These are phyloP conservation scores for Rachicladosporium sp. DNA, from an alignment of 2,329 filamentous ascomycete genomes.

Conservation along the genomic window DNA sequence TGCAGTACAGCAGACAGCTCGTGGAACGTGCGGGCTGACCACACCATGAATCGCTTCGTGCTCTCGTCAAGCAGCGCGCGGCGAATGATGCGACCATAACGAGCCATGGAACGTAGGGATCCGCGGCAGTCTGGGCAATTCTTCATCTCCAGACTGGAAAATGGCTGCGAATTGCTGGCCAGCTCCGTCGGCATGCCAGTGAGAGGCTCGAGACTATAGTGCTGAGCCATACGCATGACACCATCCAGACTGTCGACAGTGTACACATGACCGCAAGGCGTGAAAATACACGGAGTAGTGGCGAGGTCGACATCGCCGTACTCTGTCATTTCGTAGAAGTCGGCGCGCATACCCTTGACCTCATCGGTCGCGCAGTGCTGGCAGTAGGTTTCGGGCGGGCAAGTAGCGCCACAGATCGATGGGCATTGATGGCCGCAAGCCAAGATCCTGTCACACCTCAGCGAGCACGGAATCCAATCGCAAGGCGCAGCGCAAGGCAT, in stretches of 20 bases:
- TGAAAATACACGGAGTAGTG: slow-evolving; percentile 49
- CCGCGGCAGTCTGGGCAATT: slow-evolving; percentile 49
- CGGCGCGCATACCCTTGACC: slow-evolving; percentile 39
- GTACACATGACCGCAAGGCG: slow-evolving; percentile 51
- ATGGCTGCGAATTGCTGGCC: slow-evolving; percentile 31
- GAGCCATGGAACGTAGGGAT: slow-evolving; percentile 42
- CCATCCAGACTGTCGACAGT: slow-evolving; percentile 50
- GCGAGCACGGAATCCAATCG: slow-evolving; percentile 51
- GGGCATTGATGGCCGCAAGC: slow-evolving; percentile 53
- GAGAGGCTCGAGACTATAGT: slow-evolving; percentile 34
- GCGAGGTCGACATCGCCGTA: slow-evolving; percentile 49
- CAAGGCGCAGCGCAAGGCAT: slow-evolving; percentile 57
- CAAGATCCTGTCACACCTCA: slow-evolving; percentile 43
- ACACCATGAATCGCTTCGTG: slow-evolving; percentile 52
- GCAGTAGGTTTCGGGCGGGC: slow-evolving; percentile 42
- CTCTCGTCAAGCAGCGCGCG: slow-evolving; percentile 49
- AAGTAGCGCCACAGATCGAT: slow-evolving; percentile 52
- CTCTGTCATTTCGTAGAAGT: slow-evolving; percentile 41
- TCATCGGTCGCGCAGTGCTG: slow-evolving; percentile 40
- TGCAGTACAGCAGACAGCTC: slow-evolving; percentile 28
- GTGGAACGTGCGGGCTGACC: slow-evolving; percentile 33
- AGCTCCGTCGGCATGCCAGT: slow-evolving; percentile 16
- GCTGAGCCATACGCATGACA: slow-evolving; percentile 41
- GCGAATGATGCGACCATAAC: slow-evolving; percentile 52
- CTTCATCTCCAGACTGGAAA: slow-evolving; percentile 36